Evolutionary conservation across 1,284 basidiomycete genomes (phyloP).

Genomic region (Schizophyllum commune): DNA sequence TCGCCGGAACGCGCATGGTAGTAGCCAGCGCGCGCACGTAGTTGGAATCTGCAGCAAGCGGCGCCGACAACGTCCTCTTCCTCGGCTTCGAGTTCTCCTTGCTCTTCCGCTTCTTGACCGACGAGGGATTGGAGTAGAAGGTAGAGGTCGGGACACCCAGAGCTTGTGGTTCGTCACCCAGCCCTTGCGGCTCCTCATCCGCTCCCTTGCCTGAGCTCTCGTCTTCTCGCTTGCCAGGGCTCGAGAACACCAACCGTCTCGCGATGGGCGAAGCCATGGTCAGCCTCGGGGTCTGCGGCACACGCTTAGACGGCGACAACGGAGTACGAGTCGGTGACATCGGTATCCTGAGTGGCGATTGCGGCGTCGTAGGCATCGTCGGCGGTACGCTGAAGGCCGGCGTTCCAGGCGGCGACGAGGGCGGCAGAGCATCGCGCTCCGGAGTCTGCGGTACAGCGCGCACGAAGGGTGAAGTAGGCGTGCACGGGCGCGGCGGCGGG

Average conservation of each 20-base stretch:
- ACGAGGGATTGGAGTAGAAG: background rate
- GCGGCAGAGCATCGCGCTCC: background rate
- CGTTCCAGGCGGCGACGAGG: background rate
- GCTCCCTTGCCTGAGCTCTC: background rate
- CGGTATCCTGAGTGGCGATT: background rate
- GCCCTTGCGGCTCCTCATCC: no score
- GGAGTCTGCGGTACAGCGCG: background rate
- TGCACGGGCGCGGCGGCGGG: background rate
- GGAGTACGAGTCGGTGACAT: background rate
- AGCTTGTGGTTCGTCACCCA: background rate
- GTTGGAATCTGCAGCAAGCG: no score
- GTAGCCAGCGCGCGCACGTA: no score
- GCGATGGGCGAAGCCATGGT: background rate
- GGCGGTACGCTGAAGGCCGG: background rate
- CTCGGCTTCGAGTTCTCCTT: background rate
- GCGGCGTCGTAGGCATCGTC: background rate
- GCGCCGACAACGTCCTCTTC: background rate
- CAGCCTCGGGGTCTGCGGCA: background rate
- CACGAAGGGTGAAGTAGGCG: background rate
- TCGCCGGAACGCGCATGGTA: no score
- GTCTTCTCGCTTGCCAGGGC: background rate
- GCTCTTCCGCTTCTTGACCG: background rate
- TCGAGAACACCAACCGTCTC: background rate
- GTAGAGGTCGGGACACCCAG: background rate
- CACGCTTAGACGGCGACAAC: no score